phyloP scores from a whole-genome alignment of 345 rosid genomes.

The Eucalyptus brandiana region DNA sequence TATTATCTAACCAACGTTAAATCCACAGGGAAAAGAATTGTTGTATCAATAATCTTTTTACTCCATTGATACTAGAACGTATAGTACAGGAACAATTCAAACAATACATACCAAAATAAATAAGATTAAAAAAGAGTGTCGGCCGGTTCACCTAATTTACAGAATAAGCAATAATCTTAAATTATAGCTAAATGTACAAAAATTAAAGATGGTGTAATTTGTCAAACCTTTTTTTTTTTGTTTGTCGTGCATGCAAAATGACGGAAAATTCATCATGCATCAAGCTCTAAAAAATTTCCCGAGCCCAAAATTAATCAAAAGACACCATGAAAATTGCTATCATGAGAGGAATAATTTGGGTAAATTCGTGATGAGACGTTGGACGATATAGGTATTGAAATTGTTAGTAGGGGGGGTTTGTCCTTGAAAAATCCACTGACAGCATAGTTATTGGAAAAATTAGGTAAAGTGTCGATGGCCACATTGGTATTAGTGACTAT shows the following conservation, averaged over 20 bases:
- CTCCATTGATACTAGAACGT: no score
- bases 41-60: no score
- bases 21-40: no score
- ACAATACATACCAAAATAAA: no score
- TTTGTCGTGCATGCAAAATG: background rate
- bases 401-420: background rate
- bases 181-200: no score
- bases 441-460: background rate
- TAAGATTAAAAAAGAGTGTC: no score
- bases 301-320: background rate
- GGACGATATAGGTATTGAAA: background rate
- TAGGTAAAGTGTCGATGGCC: background rate
- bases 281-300: background rate
- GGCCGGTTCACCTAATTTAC: no score
- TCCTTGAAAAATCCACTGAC: background rate
- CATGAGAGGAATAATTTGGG: background rate
- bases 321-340: background rate
- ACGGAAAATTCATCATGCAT: background rate
- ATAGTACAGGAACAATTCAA: no score
- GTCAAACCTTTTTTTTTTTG: no score
- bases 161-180: no score
- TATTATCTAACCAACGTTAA: background rate
- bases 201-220: no score
- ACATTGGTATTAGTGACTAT: background rate
- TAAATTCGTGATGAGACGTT: rapidly evolving